Evolutionary conservation across 176 grass and related monocot genomes (phyloP).

Genomic region (bread wheat (Triticum aestivum)): DNA sequence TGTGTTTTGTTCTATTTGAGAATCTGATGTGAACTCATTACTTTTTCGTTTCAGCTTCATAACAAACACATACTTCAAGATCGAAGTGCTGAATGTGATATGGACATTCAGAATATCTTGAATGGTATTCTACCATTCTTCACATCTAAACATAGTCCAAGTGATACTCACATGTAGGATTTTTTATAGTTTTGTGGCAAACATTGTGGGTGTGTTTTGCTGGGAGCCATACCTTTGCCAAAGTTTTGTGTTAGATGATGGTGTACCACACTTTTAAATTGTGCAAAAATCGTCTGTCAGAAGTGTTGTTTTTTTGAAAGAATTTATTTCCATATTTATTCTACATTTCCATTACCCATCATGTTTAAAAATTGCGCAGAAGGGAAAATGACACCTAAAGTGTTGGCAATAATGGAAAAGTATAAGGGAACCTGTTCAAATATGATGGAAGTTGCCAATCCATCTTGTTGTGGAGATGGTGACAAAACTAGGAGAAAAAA

Average conservation of each 20-base stretch:
- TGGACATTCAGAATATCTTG: constrained; percentile 45
- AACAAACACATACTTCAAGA: constrained; percentile 35
- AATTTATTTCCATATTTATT: too few species aligned
- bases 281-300: too few species aligned
- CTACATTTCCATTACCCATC: too few species aligned
- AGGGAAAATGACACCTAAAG: constrained; percentile 30
- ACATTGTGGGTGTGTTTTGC: not conserved
- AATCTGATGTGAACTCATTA: not conserved
- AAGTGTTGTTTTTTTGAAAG: too few species aligned
- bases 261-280: not conserved
- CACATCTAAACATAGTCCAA: not conserved
- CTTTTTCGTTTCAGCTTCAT: constrained; percentile 25
- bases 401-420: constrained; percentile 29
- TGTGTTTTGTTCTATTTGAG: not conserved
- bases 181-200: not conserved
- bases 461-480: constrained; percentile 33
- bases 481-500: constrained; percentile 21
- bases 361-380: constrained; percentile 34
- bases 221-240: not conserved
- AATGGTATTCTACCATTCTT: constrained; percentile 20
- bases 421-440: constrained; percentile 21
- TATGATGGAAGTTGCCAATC: not conserved
- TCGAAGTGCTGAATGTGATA: constrained; percentile 39
- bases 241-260: not conserved
- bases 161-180: not conserved